Percentiles rank a stretch among this genome's conserved stretches.
These are phyloP conservation scores for Peronospora destructor DNA, from an alignment of 352 stramenopile species.

Conservation along the genomic window DNA sequence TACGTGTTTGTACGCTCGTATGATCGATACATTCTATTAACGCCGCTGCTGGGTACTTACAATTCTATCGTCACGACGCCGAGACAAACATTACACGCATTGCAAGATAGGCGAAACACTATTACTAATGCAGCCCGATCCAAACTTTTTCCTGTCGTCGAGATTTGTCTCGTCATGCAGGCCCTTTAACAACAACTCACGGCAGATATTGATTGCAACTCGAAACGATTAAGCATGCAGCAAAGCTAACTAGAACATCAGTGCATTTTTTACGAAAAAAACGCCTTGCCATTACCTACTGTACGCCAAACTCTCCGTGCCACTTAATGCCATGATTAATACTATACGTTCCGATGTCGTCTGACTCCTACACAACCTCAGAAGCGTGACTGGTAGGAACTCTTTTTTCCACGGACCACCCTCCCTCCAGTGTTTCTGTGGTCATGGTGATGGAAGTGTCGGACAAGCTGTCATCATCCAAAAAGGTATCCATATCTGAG, in stretches of 20 bases:
- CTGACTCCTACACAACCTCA: conserved; percentile 42
- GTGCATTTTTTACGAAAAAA: conserved; percentile 6
- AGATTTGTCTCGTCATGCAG: neutral
- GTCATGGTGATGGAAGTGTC: conserved; percentile 37
- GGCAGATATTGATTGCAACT: conserved; percentile 1
- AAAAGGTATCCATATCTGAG: conserved; percentile 67
- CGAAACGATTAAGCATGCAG: neutral
- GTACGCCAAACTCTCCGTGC: conserved; percentile 1
- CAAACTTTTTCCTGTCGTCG: neutral
- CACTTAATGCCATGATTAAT: conserved; percentile 6
- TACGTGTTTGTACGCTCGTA: conserved; percentile 1
- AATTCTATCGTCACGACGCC: neutral
- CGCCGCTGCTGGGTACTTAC: no score
- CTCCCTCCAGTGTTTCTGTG: conserved; percentile 70
- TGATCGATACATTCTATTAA: no score
- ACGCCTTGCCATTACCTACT: conserved; percentile 2
- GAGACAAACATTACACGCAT: neutral
- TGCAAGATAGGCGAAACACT: neutral
- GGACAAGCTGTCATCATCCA: conserved; percentile 40
- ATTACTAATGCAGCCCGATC: no score
- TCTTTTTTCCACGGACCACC: conserved; percentile 81
- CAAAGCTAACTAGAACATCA: neutral
- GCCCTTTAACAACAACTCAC: neutral
- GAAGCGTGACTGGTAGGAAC: conserved; percentile 42
- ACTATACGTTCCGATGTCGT: conserved; percentile 23